A percentile compares a stretch with the other conserved stretches of the same genome.
Conservation (phyloP, 1,139 yeast species). For the Hyphopichia wangnamkhiaoensis region DNA sequence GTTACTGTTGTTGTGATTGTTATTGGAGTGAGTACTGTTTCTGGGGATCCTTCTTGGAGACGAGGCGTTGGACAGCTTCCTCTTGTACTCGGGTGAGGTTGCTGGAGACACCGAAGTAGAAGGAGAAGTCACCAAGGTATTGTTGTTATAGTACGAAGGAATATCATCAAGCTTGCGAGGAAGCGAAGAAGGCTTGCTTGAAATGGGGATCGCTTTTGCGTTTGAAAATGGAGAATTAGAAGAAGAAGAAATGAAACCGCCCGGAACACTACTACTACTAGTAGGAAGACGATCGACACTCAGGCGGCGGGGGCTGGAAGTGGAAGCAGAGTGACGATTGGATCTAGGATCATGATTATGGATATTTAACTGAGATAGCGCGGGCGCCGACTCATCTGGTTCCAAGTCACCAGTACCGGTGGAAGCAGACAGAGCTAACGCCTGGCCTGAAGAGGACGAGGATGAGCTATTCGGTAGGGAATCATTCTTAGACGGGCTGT, state of each 20-base stretch:
- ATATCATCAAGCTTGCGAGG: not conserved
- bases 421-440: constrained; percentile 17
- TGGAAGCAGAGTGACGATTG: not conserved
- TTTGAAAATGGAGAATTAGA: constrained; percentile 35
- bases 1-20: constrained; percentile 13
- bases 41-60: constrained; percentile 7
- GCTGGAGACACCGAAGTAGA: constrained; percentile 2
- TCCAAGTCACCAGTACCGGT: constrained; percentile 38
- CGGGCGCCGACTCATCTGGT: constrained; percentile 46
- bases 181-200: not conserved
- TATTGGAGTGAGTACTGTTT: too few relatives aligned
- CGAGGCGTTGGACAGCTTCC: constrained; percentile 1
- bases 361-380: constrained; percentile 40
- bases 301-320: not conserved
- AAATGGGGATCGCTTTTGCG: constrained; percentile 1
- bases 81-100: constrained; percentile 2
- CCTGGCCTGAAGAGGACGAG: constrained; percentile 6
- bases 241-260: constrained; percentile 18
- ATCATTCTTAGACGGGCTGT: constrained; percentile 59
- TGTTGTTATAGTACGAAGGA: not conserved
- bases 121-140: not conserved
- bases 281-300: not conserved
- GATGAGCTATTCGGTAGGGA: constrained; percentile 47
- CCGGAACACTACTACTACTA: too few relatives aligned
- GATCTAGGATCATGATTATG: not conserved